These are phyloP conservation scores for Phanerochaete carnosa DNA, from an alignment of 768 basidiomycete species.

Conservation along the genomic window DNA sequence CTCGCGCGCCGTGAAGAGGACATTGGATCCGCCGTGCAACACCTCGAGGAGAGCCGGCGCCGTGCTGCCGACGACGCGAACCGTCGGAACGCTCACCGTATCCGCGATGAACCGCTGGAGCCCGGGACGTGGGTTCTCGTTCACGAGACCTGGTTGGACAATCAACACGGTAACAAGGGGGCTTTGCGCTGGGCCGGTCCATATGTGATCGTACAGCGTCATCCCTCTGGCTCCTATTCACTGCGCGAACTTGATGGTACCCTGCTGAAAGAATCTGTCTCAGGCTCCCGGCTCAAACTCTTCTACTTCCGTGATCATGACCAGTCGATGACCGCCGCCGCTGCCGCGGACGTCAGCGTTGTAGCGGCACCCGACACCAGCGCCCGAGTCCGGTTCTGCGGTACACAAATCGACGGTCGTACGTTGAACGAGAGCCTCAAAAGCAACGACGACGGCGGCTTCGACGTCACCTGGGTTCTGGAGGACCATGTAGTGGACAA, in stretches of 20 bases:
- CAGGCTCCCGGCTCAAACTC: not conserved
- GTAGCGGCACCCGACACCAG: not conserved
- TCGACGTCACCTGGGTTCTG: no score
- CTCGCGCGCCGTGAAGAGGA: constrained; percentile 1
- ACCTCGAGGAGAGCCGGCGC: not conserved
- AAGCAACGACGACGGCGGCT: no score
- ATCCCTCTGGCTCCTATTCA: not conserved
- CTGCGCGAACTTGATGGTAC: constrained; percentile 4
- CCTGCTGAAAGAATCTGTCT: not conserved
- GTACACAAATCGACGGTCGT: not conserved
- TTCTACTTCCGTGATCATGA: constrained; percentile 1
- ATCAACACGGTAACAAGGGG: constrained; percentile 28
- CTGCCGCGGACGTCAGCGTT: not conserved
- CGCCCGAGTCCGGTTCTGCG: not conserved
- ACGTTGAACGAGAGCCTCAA: no score
- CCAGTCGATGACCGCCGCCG: not conserved
- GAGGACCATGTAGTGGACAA: no score
- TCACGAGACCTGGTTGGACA: constrained; percentile 29
- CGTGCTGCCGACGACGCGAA: not conserved
- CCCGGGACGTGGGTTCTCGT: constrained; percentile 29
- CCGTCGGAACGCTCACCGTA: not conserved
- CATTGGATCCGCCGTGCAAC: not conserved
- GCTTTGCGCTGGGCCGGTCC: constrained; percentile 28
- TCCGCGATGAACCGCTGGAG: constrained; percentile 16
- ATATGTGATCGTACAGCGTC: constrained; percentile 19